Evolutionary conservation across 225 moss, liverwort and hornwort genomes (phyloP), one percentile per base, ranked within the genome.

Genomic region (Bryum argenteum): DNA sequence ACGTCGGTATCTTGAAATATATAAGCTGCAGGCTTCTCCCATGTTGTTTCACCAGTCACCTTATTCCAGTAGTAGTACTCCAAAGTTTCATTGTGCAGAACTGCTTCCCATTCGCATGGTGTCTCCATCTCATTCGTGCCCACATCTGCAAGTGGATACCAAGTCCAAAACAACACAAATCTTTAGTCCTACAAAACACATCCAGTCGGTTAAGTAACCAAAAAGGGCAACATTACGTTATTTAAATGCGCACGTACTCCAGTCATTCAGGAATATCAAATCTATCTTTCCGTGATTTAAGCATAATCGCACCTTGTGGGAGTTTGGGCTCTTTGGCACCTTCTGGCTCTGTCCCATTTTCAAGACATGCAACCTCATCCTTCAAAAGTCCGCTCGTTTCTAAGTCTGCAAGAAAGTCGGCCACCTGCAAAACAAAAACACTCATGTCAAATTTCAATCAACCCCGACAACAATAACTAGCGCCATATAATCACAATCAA

Each of bases 61-160:
- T 77, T 89, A 42, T 89, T 89, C 89, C 89, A 89, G 55, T 81
- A 89, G 21, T 89, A 89, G 39, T 84, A 86, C 63, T 86, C 85
- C 42, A 79, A 77, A 65, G 68, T 86, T 59, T 89, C 89, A 41
- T 74, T 81, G 73, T 79, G 78, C 38, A 86, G 37, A 54, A 89
- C 83, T 63, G 86, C 70, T 86, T 89, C 83, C 89, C 89, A 89
- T 13, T 77, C 81, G 33, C 84, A 81, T 58, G 10, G 19, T 14
- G 72, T 16, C 54, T 66, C 74, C 3, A 58, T 63, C 50, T 50
- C 64, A 13, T 77, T 62, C 40, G 57, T 44, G 17, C 69, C 78
- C 66, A 68, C 24, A n/a, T 79, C 84, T 82, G 80, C 64, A 74
- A 47, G 69, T 23, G 72, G 56, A 6, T 43, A 69, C 28, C 47